Conservation (phyloP, 2,329 filamentous ascomycete species). For the Botrytis elliptica region DNA sequence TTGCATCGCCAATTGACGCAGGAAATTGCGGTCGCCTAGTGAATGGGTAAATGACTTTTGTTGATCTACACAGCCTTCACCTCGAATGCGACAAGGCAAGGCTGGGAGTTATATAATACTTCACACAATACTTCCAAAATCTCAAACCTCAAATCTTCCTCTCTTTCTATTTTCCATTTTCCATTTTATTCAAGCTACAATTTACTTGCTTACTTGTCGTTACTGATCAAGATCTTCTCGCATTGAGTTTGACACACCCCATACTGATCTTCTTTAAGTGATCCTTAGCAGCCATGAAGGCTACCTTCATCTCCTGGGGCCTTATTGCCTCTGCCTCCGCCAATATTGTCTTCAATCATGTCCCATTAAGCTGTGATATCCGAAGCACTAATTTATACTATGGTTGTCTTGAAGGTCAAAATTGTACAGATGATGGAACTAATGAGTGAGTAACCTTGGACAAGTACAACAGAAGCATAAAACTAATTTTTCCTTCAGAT, state of each 20-base stretch:
- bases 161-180: background rate
- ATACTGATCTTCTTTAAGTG: constrained; percentile 21
- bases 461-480: background rate
- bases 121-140: background rate
- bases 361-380: constrained; percentile 45
- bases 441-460: constrained; percentile 29
- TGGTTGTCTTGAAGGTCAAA: constrained; percentile 38
- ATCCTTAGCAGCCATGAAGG: constrained; percentile 34
- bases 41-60: constrained; percentile 9
- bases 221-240: background rate
- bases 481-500: constrained; percentile 28
- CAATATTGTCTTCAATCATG: constrained; percentile 50
- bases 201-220: too few relatives aligned
- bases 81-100: background rate
- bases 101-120: constrained; percentile 12
- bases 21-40: background rate
- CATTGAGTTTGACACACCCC: background rate
- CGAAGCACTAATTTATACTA: constrained; percentile 33
- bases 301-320: constrained; percentile 32
- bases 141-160: too few relatives aligned
- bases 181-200: background rate
- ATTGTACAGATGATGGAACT: constrained; percentile 28
- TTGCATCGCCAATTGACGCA: background rate
- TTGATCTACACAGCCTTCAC: constrained; percentile 3
- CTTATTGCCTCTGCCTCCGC: constrained; percentile 43